Conservation (phyloP, 2,329 filamentous ascomycete species). For the Harringtonia lauricola region DNA sequence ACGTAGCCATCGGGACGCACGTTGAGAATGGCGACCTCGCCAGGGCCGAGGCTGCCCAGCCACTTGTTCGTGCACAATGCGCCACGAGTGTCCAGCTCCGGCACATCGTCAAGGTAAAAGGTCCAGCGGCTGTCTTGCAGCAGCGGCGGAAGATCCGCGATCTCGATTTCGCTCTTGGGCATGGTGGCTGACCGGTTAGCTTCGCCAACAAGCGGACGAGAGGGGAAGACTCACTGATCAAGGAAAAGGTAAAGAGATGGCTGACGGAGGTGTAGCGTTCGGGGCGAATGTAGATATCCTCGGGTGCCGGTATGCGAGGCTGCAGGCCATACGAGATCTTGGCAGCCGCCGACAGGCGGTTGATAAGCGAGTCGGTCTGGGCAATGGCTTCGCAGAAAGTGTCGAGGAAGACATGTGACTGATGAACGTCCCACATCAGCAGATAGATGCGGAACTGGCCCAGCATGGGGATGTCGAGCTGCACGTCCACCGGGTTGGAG, state of each 20-base stretch:
- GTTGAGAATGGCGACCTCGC: constrained; percentile 53
- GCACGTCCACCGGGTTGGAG: constrained; percentile 66
- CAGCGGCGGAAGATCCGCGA: constrained; percentile 50
- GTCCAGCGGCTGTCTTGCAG: constrained; percentile 59
- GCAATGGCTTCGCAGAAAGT: constrained; percentile 45
- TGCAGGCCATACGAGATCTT: constrained; percentile 50
- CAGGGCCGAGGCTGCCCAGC: constrained; percentile 45
- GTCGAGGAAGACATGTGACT: constrained; percentile 41
- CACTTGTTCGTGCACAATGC: constrained; percentile 55
- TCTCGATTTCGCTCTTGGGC: constrained; percentile 51
- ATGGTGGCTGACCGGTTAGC: constrained; percentile 36
- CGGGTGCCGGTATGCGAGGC: constrained; percentile 42
- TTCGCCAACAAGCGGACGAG: background rate
- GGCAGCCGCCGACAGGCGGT: constrained; percentile 46
- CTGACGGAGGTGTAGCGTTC: constrained; percentile 59
- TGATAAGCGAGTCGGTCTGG: constrained; percentile 41
- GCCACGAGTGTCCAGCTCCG: constrained; percentile 41
- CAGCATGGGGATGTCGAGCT: constrained; percentile 67
- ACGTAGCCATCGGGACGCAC: constrained; percentile 67
- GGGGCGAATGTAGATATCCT: constrained; percentile 56
- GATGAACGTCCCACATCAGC: constrained; percentile 52
- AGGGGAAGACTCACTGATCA: constrained; percentile 45
- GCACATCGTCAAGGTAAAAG: constrained; percentile 58
- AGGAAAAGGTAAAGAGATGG: constrained; percentile 56
- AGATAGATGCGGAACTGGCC: constrained; percentile 70